Conservation (phyloP, 371 early-diverging fungal species). For the Blakeslea trispora region DNA sequence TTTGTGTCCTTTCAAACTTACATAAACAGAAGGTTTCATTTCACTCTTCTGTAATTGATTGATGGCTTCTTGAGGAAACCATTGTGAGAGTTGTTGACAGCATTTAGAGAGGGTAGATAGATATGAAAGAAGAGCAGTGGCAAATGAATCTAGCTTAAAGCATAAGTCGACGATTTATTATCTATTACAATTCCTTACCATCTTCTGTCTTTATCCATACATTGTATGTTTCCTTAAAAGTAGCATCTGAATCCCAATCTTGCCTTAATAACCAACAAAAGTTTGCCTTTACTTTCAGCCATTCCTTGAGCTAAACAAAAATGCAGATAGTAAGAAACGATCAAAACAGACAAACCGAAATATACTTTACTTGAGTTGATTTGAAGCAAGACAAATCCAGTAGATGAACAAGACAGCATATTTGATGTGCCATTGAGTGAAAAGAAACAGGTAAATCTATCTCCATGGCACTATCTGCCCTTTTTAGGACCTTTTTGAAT, state of each 20-base stretch:
- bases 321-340: no score
- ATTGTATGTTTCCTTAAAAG: conserved; percentile 24
- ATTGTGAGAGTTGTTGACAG: conserved; percentile 18
- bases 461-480: conserved; percentile 18
- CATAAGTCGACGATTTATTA: no score
- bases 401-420: background rate
- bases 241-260: conserved; percentile 22
- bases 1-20: no score
- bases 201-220: conserved; percentile 17
- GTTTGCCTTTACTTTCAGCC: conserved; percentile 26
- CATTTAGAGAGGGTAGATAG: conserved; percentile 23
- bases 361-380: no score
- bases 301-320: conserved; percentile 26
- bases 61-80: conserved; percentile 27
- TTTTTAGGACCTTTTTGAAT: conserved; percentile 12
- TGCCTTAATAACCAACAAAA: conserved; percentile 20
- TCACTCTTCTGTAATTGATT: conserved; percentile 18
- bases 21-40: conserved; percentile 20
- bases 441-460: conserved; percentile 16
- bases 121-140: conserved; percentile 26
- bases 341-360: no score
- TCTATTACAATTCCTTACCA: conserved; percentile 11
- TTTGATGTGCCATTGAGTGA: conserved; percentile 5
- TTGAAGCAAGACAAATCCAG: no score
- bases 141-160: conserved; percentile 20